A percentile compares a stretch with the other conserved stretches of the same genome.
Conservation (phyloP, 768 basidiomycete species). For the Fomitopsis pulvina region DNA sequence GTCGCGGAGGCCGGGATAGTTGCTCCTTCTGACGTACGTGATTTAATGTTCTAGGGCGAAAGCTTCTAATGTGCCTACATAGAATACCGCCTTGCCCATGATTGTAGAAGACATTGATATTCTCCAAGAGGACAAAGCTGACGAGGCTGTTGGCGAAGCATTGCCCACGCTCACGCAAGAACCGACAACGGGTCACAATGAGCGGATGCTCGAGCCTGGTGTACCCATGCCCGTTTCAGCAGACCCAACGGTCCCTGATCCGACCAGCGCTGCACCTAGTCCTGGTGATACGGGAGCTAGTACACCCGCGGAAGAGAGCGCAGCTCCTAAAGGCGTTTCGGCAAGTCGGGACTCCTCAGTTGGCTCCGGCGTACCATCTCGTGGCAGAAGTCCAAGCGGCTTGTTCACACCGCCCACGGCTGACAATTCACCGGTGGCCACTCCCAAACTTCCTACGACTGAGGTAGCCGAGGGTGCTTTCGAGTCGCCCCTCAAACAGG, state of each 20-base stretch:
- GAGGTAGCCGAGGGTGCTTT: constrained; percentile 1
- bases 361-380: neutral
- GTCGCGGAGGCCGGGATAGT: too few relatives aligned
- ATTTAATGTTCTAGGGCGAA: too few relatives aligned
- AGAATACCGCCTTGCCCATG: too few relatives aligned
- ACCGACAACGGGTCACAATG: neutral
- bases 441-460: constrained; percentile 12
- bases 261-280: constrained; percentile 17
- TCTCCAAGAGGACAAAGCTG: too few relatives aligned
- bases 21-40: too few relatives aligned
- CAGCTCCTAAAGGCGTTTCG: neutral
- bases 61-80: too few relatives aligned
- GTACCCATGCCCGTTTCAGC: constrained; percentile 36
- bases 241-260: constrained; percentile 34
- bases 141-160: too few relatives aligned
- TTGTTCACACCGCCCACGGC: constrained; percentile 35
- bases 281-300: neutral
- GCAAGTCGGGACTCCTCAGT: neutral
- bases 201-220: neutral
- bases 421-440: constrained; percentile 31
- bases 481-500: constrained; percentile 1
- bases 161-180: neutral
- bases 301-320: neutral
- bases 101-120: too few relatives aligned
- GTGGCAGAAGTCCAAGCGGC: constrained; percentile 19